Evolutionary conservation across 108 stramenopile genomes (phyloP).

Genomic region (Skeletonema tropicum): DNA sequence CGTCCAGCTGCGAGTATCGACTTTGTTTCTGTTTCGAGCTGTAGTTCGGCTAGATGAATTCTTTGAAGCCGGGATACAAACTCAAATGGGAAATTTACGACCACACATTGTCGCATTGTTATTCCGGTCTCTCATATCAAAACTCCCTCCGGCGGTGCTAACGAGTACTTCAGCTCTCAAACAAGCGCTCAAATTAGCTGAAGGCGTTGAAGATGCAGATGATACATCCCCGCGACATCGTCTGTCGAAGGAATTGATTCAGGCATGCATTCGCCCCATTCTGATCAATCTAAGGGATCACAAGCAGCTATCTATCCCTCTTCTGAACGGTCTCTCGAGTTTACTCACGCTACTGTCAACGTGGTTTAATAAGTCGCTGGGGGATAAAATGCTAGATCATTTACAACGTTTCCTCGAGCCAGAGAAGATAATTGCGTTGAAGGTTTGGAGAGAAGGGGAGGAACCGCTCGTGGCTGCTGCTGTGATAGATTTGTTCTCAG

Average conservation of each 20-base stretch:
- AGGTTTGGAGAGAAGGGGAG: slow-evolving; percentile 76
- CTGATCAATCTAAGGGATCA: slow-evolving; percentile 81
- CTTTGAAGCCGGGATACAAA: slow-evolving; percentile 67
- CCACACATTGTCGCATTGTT: slow-evolving; percentile 84
- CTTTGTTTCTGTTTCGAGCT: slow-evolving; percentile 67
- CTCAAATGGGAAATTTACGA: slow-evolving; percentile 74
- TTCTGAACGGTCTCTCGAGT: slow-evolving; percentile 72
- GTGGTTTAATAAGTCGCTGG: slow-evolving; percentile 87
- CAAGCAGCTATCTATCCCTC: slow-evolving; percentile 68
- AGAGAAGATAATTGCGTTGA: slow-evolving; percentile 50
- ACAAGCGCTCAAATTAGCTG: slow-evolving; percentile 67
- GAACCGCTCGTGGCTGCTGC: slow-evolving; percentile 80
- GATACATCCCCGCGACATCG: slow-evolving; percentile 49
- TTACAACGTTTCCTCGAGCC: slow-evolving; percentile 83
- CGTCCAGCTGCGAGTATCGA: slow-evolving; percentile 76
- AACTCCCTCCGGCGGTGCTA: slow-evolving; percentile 55
- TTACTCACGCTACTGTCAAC: slow-evolving; percentile 75
- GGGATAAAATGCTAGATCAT: slow-evolving; percentile 87
- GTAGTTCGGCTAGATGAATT: slow-evolving; percentile 71
- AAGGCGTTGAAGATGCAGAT: slow-evolving; percentile 45
- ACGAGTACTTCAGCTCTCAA: slow-evolving; percentile 71
- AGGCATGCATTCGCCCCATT: slow-evolving; percentile 85
- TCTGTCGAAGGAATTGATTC: slow-evolving; percentile 82
- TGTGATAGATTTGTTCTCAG: slow-evolving; percentile 72
- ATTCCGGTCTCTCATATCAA: slow-evolving; percentile 82